These are phyloP conservation scores for Melampsora americana DNA, from an alignment of 1,284 basidiomycete species.

Conservation along the genomic window DNA sequence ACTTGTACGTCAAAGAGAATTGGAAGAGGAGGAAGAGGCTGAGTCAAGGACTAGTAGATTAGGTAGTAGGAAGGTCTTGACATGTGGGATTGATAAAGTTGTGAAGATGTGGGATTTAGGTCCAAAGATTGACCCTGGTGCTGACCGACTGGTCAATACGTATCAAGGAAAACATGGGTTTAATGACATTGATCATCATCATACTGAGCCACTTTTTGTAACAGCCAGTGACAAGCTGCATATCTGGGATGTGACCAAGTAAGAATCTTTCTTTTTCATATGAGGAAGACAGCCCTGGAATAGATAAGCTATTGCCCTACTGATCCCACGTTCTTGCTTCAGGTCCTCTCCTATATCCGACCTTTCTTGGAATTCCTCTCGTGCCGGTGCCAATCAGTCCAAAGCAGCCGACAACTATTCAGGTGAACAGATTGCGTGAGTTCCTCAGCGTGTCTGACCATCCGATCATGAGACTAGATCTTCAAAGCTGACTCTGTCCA, in stretches of 20 bases:
- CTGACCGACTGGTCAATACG: constrained; percentile 30
- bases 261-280: not conserved
- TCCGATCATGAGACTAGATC: not conserved
- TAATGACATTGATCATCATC: constrained; percentile 91
- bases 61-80: constrained; percentile 69
- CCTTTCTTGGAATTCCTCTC: constrained; percentile 78
- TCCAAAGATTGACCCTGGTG: constrained; percentile 5
- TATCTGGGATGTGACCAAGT: constrained; percentile 85
- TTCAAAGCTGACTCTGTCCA: constrained; percentile 51
- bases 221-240: constrained; percentile 91
- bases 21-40: constrained; percentile 26
- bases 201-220: constrained; percentile 79
- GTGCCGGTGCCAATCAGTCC: constrained; percentile 48
- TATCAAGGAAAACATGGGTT: constrained; percentile 44
- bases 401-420: constrained; percentile 40
- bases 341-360: constrained; percentile 63
- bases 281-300: not conserved
- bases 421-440: constrained; percentile 41
- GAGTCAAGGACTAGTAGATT: constrained; percentile 43
- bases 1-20: constrained; percentile 18
- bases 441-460: not conserved
- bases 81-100: constrained; percentile 84
- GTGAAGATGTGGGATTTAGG: constrained; percentile 79
- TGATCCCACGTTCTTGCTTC: constrained; percentile 48
- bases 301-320: not conserved